Base-by-base conservation (phyloP, 352 stramenopile species). In the Thalassiosira oceanica region DNA sequence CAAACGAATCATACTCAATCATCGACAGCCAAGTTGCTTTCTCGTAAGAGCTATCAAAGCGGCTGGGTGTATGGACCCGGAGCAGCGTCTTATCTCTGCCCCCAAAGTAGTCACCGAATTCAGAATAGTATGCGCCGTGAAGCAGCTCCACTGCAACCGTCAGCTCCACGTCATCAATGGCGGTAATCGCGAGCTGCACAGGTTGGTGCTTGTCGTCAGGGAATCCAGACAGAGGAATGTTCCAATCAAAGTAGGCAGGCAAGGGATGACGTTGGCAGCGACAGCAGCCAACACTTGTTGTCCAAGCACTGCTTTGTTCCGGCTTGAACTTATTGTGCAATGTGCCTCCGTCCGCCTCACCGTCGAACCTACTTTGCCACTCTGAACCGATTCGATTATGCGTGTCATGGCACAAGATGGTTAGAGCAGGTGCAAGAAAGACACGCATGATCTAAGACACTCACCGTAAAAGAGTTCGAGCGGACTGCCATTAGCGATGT, bases 181-280 rank as follows among this genome's bases (percentile, higher is more conserved):
- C 91, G 15, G 84, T 68, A 28, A 98, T 82, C 36, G 84, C 92
- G 42, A 98, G 89, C 52, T 98, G 94, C 8, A 98, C 61, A 29
- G 95, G 88, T 0, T 83, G 84, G 78, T 98, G 95, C 70, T 98
- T 98, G 74, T 98, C 94, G 63, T 98, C 95, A 0, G 91, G 90
- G 56, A 90, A 98, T 4, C 94, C 93, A 37, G 88, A 69, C 27
- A 94, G 80, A 15, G 46, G 39, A 0, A 53, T 41, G 16, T 80
- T 86, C 36, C 90, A 77, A 18, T 90, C 75, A 61, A 98, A 97
- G 64, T 89, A 97, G 35, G 88, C 88, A 0, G 94, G 93, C 84
- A 97, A 93, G 53, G 90, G 65, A 39, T 94, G 84, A 5, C 86
- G 74, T 35, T 93, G 80, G 61, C 94, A 98, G 18, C 86, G 80